Evolutionary conservation across 257 asterid species (phyloP).

Genomic region (Solanum bulbocastanum): DNA sequence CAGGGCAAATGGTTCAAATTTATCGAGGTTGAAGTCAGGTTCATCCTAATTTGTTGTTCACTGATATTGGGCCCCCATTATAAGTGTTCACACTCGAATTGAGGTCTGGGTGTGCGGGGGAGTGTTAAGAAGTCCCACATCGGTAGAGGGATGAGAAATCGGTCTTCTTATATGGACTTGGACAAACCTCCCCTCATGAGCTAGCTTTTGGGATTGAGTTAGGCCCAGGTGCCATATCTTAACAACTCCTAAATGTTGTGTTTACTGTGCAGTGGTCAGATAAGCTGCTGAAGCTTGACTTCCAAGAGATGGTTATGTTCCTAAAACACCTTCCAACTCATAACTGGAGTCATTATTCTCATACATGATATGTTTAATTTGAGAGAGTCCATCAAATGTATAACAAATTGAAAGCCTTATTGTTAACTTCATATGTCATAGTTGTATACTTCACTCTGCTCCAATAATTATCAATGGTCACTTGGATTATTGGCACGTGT

Average conservation of each 20-base stretch:
- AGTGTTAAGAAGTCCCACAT: not conserved
- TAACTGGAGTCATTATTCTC: conserved; percentile 35
- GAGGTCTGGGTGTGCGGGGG: not conserved
- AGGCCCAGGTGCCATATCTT: not conserved
- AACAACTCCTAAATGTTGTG: not conserved
- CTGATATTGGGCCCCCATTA: not conserved
- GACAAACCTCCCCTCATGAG: not conserved
- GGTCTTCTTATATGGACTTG: not conserved
- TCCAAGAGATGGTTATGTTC: conserved; percentile 96
- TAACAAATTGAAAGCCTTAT: not conserved
- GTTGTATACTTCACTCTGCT: not conserved
- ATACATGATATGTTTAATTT: not conserved
- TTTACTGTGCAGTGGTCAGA: conserved; percentile 61
- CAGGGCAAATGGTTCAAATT: not conserved
- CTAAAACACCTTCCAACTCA: conserved; percentile 90
- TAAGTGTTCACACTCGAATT: not conserved
- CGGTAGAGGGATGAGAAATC: not conserved
- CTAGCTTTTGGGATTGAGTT: not conserved
- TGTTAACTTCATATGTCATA: not conserved
- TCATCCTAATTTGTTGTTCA: not conserved
- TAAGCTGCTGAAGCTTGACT: conserved; percentile 68
- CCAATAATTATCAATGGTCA: not conserved
- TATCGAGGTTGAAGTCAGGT: not conserved
- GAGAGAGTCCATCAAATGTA: not conserved
- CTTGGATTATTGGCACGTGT: not conserved